Conservation (phyloP, 495 filamentous ascomycete genomes). For the Aspergillus asperescens region DNA sequence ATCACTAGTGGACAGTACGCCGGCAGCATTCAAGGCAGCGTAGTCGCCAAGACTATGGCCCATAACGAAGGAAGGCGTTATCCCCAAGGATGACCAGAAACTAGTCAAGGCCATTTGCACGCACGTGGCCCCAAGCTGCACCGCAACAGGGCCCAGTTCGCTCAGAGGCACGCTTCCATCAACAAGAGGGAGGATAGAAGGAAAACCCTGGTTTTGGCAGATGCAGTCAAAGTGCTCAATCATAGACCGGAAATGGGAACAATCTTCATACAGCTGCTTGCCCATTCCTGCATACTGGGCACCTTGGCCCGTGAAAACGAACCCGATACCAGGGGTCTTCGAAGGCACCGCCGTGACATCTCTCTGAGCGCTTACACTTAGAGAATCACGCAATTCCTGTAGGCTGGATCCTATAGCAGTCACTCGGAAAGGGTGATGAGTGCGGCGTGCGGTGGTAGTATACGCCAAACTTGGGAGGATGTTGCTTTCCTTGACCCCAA, state of each 20-base stretch:
- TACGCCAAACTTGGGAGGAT: slow-evolving; percentile 53
- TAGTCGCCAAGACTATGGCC: slow-evolving; percentile 80
- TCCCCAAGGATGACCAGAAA: slow-evolving; percentile 74
- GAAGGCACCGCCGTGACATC: slow-evolving; percentile 39
- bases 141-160: slow-evolving; percentile 64
- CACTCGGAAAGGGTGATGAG: slow-evolving; percentile 73
- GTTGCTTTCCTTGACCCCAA: slow-evolving; percentile 36
- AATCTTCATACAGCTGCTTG: slow-evolving; percentile 61
- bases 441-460: slow-evolving; percentile 76
- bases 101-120: slow-evolving; percentile 82
- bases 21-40: slow-evolving; percentile 71
- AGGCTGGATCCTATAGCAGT: slow-evolving; percentile 48
- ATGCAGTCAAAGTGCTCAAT: slow-evolving; percentile 69
- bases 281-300: slow-evolving; percentile 59
- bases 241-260: slow-evolving; percentile 60
- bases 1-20: slow-evolving; percentile 68
- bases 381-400: slow-evolving; percentile 27
- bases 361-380: slow-evolving; percentile 14
- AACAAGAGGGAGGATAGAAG: slow-evolving; percentile 62
- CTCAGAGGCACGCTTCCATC: slow-evolving; percentile 40
- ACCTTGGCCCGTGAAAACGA: slow-evolving; percentile 57
- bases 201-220: slow-evolving; percentile 61
- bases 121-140: slow-evolving; percentile 71
- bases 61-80: slow-evolving; percentile 69
- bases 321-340: slow-evolving; percentile 42